Conservation (phyloP, 2,329 filamentous ascomycete species). For the Colletotrichum chrysophilum region DNA sequence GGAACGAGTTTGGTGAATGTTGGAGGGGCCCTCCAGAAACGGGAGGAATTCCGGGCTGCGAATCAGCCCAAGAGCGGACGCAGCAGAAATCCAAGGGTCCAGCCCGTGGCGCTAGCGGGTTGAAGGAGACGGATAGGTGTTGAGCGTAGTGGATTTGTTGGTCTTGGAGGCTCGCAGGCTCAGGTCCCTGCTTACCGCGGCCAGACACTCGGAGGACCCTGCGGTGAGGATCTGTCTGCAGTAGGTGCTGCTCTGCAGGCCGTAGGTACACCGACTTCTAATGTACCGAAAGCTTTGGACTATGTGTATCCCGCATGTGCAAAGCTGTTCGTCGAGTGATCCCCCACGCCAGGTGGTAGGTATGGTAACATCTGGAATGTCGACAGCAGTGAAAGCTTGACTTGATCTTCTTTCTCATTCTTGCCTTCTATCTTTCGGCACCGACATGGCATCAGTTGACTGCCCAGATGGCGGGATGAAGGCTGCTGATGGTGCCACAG, state of each 20-base stretch:
- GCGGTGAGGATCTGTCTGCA: background rate
- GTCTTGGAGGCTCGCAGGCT: background rate
- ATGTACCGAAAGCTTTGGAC: background rate
- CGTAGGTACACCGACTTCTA: background rate
- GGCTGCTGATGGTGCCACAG: conserved; percentile 2
- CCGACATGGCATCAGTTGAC: conserved; percentile 5
- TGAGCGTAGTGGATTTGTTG: background rate
- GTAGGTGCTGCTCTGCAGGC: background rate
- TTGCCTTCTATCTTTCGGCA: background rate
- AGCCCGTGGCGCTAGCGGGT: background rate
- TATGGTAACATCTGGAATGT: background rate
- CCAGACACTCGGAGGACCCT: conserved; percentile 6
- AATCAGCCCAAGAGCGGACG: background rate
- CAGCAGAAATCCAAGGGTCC: conserved; percentile 2
- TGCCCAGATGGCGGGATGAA: background rate
- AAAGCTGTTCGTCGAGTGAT: background rate
- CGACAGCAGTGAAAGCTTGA: background rate
- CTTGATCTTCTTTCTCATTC: background rate
- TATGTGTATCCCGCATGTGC: background rate
- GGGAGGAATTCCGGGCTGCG: background rate
- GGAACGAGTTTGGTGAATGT: background rate
- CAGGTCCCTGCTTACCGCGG: conserved; percentile 9
- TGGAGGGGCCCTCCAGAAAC: background rate
- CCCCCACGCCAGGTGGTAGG: background rate
- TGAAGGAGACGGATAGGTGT: background rate